Conservation (phyloP, 148 eudicot species). For the Rhododendron williamsianum region DNA sequence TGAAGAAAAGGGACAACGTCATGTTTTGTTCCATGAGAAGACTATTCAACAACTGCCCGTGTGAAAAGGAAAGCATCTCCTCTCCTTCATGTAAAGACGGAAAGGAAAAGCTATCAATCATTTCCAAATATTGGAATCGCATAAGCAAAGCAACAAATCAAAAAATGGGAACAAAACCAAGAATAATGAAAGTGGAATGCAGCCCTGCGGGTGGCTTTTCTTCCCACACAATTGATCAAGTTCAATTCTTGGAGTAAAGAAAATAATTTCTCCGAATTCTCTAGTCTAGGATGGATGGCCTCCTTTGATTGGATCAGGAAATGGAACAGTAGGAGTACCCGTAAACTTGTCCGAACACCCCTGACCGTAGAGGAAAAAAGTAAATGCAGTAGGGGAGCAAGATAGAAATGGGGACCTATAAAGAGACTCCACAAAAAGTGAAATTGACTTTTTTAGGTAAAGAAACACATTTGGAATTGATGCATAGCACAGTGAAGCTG, state of each 20-base stretch:
- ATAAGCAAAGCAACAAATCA: neutral
- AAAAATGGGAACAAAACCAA: neutral
- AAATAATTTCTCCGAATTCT: too few relatives aligned
- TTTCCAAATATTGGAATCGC: neutral
- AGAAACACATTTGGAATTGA: neutral
- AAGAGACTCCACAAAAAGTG: neutral
- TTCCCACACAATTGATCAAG: too few relatives aligned
- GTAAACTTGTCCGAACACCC: too few relatives aligned
- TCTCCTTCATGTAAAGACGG: neutral
- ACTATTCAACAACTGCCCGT: neutral
- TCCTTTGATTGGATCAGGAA: too few relatives aligned
- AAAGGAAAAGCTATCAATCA: neutral
- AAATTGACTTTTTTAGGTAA: neutral
- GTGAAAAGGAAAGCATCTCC: neutral
- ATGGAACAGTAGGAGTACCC: rapidly evolving
- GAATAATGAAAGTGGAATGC: neutral
- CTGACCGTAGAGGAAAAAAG: too few relatives aligned
- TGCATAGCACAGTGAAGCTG: neutral
- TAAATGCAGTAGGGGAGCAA: neutral
- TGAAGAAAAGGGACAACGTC: neutral
- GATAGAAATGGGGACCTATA: neutral
- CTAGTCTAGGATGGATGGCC: neutral
- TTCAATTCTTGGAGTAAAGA: too few relatives aligned
- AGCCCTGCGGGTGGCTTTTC: too few relatives aligned
- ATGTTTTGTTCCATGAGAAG: neutral